Conservation (phyloP, 2,329 filamentous ascomycete genomes). For the Cryphonectria parasitica region DNA sequence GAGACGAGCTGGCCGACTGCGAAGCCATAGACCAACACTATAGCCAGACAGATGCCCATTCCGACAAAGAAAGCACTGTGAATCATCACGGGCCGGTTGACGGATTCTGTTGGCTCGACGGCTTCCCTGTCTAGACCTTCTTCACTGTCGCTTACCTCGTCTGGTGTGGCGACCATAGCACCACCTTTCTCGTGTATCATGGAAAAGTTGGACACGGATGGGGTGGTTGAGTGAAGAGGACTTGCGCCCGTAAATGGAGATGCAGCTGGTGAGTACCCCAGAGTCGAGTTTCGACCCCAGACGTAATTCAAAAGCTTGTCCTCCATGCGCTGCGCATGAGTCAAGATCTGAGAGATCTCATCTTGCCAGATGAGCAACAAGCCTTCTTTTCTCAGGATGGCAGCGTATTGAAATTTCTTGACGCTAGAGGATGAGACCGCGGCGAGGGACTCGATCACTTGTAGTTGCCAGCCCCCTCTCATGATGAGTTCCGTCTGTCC, state of each 20-base stretch:
- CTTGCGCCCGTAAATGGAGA: slow-evolving; percentile 26
- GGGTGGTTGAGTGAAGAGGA: slow-evolving; percentile 30
- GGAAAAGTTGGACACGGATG: slow-evolving; percentile 29
- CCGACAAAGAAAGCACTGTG: slow-evolving; percentile 45
- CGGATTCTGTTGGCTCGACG: slow-evolving; percentile 41
- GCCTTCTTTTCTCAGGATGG: slow-evolving; percentile 46
- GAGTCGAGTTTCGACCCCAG: slow-evolving; percentile 33
- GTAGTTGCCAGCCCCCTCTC: slow-evolving; percentile 47
- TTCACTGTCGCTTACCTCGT: slow-evolving; percentile 31
- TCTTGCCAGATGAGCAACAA: slow-evolving; percentile 50
- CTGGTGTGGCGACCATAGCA: slow-evolving; percentile 21
- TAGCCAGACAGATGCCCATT: slow-evolving; percentile 42
- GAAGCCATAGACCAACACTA: slow-evolving; percentile 45
- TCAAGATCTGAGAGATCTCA: slow-evolving; percentile 44
- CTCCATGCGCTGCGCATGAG: slow-evolving; percentile 41
- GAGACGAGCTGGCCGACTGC: slow-evolving; percentile 43
- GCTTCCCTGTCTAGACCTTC: slow-evolving; percentile 36
- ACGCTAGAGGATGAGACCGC: slow-evolving; percentile 43
- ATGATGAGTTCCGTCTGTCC: slow-evolving; percentile 48
- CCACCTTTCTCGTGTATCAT: slow-evolving; percentile 30
- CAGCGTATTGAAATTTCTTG: slow-evolving; percentile 48
- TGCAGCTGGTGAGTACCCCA: slow-evolving; percentile 20
- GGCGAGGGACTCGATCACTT: slow-evolving; percentile 49
- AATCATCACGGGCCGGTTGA: slow-evolving; percentile 45
- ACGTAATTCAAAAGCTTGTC: slow-evolving; percentile 40